These are phyloP conservation scores for Penicillium crustosum DNA, from an alignment of 2,329 filamentous ascomycete species.

Conservation along the genomic window DNA sequence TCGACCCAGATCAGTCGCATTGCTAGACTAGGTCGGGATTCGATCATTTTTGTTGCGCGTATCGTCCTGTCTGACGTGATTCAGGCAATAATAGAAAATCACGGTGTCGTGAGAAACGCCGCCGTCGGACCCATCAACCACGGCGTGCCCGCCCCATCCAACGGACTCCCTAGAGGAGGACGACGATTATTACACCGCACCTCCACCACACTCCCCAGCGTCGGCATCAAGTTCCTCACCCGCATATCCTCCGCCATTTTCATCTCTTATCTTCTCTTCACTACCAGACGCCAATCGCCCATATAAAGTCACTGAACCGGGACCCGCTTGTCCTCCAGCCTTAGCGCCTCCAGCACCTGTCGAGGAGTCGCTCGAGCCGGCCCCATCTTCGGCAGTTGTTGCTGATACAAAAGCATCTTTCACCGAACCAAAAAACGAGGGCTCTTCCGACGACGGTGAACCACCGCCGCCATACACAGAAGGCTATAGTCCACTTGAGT, in stretches of 20 bases:
- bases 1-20: slow-evolving; percentile 1
- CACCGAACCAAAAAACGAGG: slow-evolving; percentile 76
- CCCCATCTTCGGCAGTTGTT: slow-evolving; percentile 51
- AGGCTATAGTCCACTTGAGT: slow-evolving; percentile 83
- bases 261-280: slow-evolving; percentile 60
- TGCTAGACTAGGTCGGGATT: background rate
- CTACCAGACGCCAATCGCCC: slow-evolving; percentile 39
- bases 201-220: slow-evolving; percentile 42
- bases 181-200: slow-evolving; percentile 40
- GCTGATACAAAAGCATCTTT: slow-evolving; percentile 83
- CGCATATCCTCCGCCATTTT: slow-evolving; percentile 61
- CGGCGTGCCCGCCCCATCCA: slow-evolving; percentile 44
- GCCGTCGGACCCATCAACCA: slow-evolving; percentile 38
- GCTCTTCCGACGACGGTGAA: slow-evolving; percentile 75
- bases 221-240: slow-evolving; percentile 54
- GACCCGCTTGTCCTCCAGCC: slow-evolving; percentile 49
- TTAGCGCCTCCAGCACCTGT: slow-evolving; percentile 55
- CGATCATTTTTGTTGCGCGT: background rate
- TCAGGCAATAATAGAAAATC: slow-evolving; percentile 15
- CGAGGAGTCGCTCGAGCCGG: slow-evolving; percentile 49
- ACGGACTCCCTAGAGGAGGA: slow-evolving; percentile 43
- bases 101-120: slow-evolving; percentile 35
- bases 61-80: slow-evolving; percentile 1
- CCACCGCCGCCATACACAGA: slow-evolving; percentile 95
- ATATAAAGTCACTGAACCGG: slow-evolving; percentile 49